These are phyloP conservation scores for Oryza longistaminata DNA, from an alignment of 176 grass and related monocot genomes.

Conservation along the genomic window DNA sequence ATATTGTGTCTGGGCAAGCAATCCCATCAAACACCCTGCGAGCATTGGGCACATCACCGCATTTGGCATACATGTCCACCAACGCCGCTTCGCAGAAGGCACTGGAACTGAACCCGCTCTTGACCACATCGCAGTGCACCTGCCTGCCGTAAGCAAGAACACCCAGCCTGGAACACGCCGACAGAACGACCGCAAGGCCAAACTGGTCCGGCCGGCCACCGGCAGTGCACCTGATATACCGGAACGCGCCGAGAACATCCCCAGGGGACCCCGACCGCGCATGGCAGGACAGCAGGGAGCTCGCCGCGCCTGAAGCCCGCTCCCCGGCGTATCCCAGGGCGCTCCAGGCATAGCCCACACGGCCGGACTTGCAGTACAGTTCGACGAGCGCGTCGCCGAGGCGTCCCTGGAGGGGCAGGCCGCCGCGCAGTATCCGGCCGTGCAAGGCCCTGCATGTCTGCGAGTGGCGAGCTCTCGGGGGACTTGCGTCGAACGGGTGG, in stretches of 20 bases:
- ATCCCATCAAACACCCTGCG: slow-evolving; percentile 52
- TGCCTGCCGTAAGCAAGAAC: slow-evolving; percentile 38
- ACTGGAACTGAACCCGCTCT: slow-evolving; percentile 46
- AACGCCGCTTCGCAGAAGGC: slow-evolving; percentile 53
- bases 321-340: slow-evolving; percentile 24
- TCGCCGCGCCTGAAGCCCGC: slow-evolving; percentile 24
- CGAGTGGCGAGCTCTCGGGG: not conserved
- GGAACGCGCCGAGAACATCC: slow-evolving; percentile 46
- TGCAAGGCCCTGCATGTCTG: slow-evolving; percentile 49
- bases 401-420: slow-evolving; percentile 17
- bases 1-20: slow-evolving; percentile 46
- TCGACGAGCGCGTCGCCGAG: slow-evolving; percentile 53
- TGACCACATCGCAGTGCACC: slow-evolving; percentile 53
- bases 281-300: slow-evolving; percentile 49
- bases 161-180: slow-evolving; percentile 39
- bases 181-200: slow-evolving; percentile 51
- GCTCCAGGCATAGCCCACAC: slow-evolving; percentile 32
- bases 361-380: slow-evolving; percentile 50
- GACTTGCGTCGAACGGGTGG: slow-evolving; percentile 41
- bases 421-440: slow-evolving; percentile 35
- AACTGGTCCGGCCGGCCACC: slow-evolving; percentile 49
- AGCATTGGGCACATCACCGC: slow-evolving; percentile 38
- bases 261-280: slow-evolving; percentile 30
- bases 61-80: slow-evolving; percentile 64
- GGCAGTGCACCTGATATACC: slow-evolving; percentile 3